These are phyloP conservation scores for Tricholoma bakamatsutake DNA, from an alignment of 768 basidiomycete genomes.

Conservation along the genomic window DNA sequence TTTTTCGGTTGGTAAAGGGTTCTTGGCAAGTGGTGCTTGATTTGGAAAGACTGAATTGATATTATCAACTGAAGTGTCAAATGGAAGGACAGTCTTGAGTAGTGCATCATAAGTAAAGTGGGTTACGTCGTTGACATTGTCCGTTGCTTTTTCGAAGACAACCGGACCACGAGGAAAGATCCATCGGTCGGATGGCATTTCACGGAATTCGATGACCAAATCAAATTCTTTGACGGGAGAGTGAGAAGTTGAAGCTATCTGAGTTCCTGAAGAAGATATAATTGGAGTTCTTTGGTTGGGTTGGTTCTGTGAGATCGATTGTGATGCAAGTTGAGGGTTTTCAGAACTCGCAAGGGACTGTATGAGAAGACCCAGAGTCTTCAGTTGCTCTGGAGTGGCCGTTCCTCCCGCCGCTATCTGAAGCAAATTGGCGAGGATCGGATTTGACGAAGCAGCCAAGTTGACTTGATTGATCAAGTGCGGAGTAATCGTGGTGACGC, in stretches of 20 bases:
- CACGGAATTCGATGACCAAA: slow-evolving; percentile 66
- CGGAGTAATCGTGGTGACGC: slow-evolving; percentile 47
- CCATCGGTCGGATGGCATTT: slow-evolving; percentile 58
- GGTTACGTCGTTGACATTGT: slow-evolving; percentile 13
- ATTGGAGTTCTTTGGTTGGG: slow-evolving; percentile 7
- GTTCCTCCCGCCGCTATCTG: slow-evolving; percentile 57
- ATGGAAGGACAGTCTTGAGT: slow-evolving; percentile 42
- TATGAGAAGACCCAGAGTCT: slow-evolving; percentile 67
- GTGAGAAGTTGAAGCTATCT: slow-evolving; percentile 9
- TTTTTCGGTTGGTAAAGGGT: neutral
- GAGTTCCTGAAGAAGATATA: slow-evolving; percentile 7
- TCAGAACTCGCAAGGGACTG: slow-evolving; percentile 49
- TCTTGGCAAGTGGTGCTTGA: slow-evolving; percentile 3
- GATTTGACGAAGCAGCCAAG: slow-evolving; percentile 57
- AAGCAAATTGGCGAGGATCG: slow-evolving; percentile 60
- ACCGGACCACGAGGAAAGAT: slow-evolving; percentile 58
- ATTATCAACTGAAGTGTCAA: slow-evolving; percentile 15
- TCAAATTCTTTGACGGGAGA: slow-evolving; percentile 55
- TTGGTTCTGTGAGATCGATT: neutral
- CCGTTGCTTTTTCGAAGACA: slow-evolving; percentile 36
- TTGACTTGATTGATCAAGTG: slow-evolving; percentile 60
- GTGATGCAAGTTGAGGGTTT: slow-evolving; percentile 10
- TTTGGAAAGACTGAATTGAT: neutral
- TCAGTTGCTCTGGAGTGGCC: slow-evolving; percentile 59
- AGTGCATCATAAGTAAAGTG: slow-evolving; percentile 26